Conservation (phyloP, 2,329 filamentous ascomycete species). For the Bipolaris victoriae region DNA sequence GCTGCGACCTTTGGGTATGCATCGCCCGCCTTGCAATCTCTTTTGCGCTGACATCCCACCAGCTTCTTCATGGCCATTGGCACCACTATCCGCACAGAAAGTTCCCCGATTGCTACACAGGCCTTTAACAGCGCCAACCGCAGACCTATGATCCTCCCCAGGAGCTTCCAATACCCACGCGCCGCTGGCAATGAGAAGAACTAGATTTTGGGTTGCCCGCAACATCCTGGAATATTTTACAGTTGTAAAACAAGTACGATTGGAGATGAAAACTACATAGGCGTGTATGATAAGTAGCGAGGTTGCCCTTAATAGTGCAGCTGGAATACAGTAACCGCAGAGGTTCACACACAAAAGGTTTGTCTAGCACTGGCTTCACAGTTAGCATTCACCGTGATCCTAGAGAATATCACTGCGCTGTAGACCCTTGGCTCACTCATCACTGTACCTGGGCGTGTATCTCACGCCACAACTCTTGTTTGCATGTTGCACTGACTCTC, state of each 20-base stretch:
- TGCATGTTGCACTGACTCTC: neutral
- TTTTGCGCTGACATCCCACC: conserved; percentile 26
- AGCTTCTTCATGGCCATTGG: conserved; percentile 99
- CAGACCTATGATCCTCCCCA: conserved; percentile 71
- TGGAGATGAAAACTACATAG: conserved; percentile 16
- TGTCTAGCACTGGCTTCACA: neutral
- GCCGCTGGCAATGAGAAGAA: conserved; percentile 36
- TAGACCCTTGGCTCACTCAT: neutral
- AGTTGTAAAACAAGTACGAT: conserved; percentile 26
- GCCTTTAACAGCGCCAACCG: conserved; percentile 74
- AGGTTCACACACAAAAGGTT: neutral
- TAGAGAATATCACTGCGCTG: neutral
- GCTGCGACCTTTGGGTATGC: conserved; percentile 92
- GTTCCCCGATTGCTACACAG: conserved; percentile 75
- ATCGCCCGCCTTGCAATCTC: neutral
- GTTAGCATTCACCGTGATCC: conserved; percentile 4
- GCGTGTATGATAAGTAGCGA: conserved; percentile 14
- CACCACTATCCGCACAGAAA: conserved; percentile 92
- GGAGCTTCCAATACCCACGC: conserved; percentile 40
- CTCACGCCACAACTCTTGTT: neutral
- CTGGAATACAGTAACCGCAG: neutral
- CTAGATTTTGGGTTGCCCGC: conserved; percentile 17
- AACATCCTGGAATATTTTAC: conserved; percentile 1
- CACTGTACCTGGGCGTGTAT: neutral
- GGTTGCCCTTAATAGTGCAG: neutral